Evolutionary conservation across 1,284 basidiomycete genomes (phyloP).

Genomic region (Pulveroboletus sp.): DNA sequence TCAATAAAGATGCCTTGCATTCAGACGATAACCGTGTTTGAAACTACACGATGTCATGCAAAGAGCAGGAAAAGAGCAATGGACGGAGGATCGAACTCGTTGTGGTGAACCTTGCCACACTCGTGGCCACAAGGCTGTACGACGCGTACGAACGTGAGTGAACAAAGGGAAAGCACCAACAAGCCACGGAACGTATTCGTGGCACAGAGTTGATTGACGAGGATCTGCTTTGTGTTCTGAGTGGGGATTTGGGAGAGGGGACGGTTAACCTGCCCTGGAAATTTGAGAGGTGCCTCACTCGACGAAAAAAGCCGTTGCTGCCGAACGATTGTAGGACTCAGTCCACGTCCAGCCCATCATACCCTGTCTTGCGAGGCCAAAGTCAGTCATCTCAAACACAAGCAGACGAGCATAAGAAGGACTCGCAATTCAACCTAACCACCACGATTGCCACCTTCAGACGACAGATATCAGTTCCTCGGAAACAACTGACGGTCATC

Average conservation of each 20-base stretch:
- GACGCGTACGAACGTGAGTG: not conserved
- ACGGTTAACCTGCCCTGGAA: slow-evolving; percentile 16
- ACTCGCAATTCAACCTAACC: not conserved
- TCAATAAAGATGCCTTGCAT: not conserved
- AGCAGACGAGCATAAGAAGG: no score
- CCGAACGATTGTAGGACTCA: not conserved
- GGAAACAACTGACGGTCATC: not conserved
- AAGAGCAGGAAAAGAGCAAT: not conserved
- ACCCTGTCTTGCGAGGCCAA: no score
- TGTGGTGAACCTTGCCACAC: not conserved
- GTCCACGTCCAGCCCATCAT: not conserved
- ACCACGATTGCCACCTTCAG: not conserved
- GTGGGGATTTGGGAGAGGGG: not conserved
- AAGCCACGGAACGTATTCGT: no score
- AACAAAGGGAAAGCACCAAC: not conserved
- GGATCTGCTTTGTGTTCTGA: not conserved
- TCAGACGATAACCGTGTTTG: not conserved
- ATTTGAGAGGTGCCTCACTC: slow-evolving; percentile 19
- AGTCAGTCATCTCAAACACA: no score
- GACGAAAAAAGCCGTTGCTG: not conserved
- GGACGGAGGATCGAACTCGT: not conserved
- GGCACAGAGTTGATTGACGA: not conserved
- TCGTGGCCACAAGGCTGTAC: not conserved
- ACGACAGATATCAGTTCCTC: not conserved
- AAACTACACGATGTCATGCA: not conserved